Evolutionary conservation across 495 filamentous ascomycete species (phyloP), one percentile per base, ranked within the genome.

Genomic region (Lasiosphaeria ovina): DNA sequence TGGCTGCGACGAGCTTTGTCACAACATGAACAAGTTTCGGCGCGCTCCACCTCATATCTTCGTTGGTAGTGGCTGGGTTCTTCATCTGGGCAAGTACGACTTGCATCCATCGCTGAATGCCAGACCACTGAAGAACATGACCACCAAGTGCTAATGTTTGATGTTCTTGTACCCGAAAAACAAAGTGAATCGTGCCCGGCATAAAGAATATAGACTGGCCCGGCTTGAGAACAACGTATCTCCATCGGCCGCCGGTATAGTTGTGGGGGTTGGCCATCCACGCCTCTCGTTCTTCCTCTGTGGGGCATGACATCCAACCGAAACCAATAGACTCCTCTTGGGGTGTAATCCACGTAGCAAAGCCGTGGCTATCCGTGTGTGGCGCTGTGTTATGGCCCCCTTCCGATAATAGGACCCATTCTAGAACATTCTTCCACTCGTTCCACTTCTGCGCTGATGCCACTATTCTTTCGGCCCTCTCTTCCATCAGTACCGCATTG

Each of bases 101-200:
- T 11, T 58, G 49, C 34, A 65, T 47, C 66, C 62, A 68, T 2
- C 54, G 59, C 48, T 61, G 45, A 48, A 68, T 60, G 24, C 52
- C 59, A 44, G 62, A 58, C 66, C 66, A 68, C 59, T 62, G 66
- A 35, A 68, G 62, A n/a, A 65, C 32, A 51, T 68, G 66, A 35
- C 66, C 62, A 54, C 62, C 60, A 33, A 62, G 45, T 12, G 66
- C 66, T 4, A 65, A 49, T 4, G 66, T 66, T 35, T 69, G 63
- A 35, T 42, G 32, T 45, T 36, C 31, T 24, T 52, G 57, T 16
- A 61, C 61, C 42, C 72, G 67, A 55, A 72, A 73, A 42, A 75
- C 71, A 59, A 67, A 70, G 61, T 73, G 71, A 34, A 75, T 70
- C 12, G 71, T 73, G 42, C 72, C 70, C 8, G 65, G 40, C 17